Evolutionary conservation across 805 yeast species (phyloP).

Genomic region (Jamesozyma hellenica): DNA sequence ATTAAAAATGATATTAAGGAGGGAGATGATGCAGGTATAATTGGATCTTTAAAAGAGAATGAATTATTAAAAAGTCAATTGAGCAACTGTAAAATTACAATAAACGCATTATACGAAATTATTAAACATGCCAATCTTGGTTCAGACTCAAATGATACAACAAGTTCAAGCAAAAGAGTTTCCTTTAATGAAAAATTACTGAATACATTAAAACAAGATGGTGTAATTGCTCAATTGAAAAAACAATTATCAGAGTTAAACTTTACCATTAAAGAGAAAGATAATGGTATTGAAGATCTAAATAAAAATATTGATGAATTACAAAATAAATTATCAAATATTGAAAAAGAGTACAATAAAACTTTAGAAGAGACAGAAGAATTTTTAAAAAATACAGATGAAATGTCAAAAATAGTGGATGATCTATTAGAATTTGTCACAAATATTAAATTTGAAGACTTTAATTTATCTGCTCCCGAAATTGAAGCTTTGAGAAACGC

Average conservation of each 20-base stretch:
- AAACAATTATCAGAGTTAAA: conserved; percentile 6
- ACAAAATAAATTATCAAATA: conserved; percentile 19
- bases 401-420: conserved; percentile 16
- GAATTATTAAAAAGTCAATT: conserved; percentile 34
- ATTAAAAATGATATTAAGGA: neutral
- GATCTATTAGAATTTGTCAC: conserved; percentile 9
- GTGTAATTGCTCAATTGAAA: conserved; percentile 14
- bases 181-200: conserved; percentile 17
- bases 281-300: conserved; percentile 5
- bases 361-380: conserved; percentile 25
- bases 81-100: conserved; percentile 33
- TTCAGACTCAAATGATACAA: conserved; percentile 3
- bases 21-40: neutral
- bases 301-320: conserved; percentile 20
- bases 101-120: conserved; percentile 27
- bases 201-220: conserved; percentile 13
- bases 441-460: neutral
- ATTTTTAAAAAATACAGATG: conserved; percentile 21
- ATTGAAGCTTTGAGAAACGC: conserved; percentile 15
- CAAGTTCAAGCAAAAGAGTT: conserved; percentile 3
- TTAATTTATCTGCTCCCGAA: conserved; percentile 13
- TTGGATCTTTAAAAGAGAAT: conserved; percentile 18
- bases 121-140: conserved; percentile 15
- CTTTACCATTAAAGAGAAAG: neutral
- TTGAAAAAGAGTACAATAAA: conserved; percentile 18